A percentile compares a stretch with the other conserved stretches of the same genome.
These are phyloP conservation scores for Phytophthora tubulina DNA, from an alignment of 352 stramenopile species.

Conservation along the genomic window DNA sequence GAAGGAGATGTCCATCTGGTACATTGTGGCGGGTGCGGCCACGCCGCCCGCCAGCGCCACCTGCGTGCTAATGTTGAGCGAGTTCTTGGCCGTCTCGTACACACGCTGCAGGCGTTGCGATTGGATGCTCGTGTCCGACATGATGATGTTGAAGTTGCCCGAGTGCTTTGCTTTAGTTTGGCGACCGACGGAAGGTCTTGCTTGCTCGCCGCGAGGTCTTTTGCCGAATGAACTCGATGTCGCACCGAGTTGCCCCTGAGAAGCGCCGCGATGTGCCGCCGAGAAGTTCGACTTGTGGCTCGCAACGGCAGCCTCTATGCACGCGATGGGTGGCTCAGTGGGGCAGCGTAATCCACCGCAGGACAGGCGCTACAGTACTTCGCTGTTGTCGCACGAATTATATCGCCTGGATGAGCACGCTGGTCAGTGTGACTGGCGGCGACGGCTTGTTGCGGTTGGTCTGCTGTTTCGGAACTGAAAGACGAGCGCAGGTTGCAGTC, in stretches of 20 bases:
- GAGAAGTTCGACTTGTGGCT: constrained; percentile 29
- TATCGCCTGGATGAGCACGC: constrained; percentile 16
- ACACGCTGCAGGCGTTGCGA: constrained; percentile 75
- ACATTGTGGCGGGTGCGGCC: constrained; percentile 76
- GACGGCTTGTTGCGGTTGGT: constrained; percentile 18
- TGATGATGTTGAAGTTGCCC: constrained; percentile 32
- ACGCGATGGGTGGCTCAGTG: constrained; percentile 34
- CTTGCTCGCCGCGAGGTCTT: constrained; percentile 19
- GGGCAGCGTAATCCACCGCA: constrained; percentile 19
- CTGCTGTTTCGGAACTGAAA: constrained; percentile 42
- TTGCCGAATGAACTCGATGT: constrained; percentile 39
- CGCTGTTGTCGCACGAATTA: constrained; percentile 26
- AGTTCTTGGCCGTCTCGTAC: constrained; percentile 81
- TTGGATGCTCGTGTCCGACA: constrained; percentile 62
- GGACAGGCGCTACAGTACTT: constrained; percentile 9
- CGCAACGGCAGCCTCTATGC: constrained; percentile 33
- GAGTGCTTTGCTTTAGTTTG: constrained; percentile 4
- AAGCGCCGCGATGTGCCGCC: constrained; percentile 16
- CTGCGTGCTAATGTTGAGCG: constrained; percentile 86
- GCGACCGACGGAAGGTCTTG: neutral
- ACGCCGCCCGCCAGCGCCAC: constrained; percentile 57
- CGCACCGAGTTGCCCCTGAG: constrained; percentile 7
- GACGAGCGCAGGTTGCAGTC: constrained; percentile 1
- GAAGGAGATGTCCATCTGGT: constrained; percentile 91
- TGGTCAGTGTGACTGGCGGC: neutral